These are phyloP conservation scores for Gracilaria gracilis DNA, from an alignment of 23 red algal genomes.

Conservation along the genomic window DNA sequence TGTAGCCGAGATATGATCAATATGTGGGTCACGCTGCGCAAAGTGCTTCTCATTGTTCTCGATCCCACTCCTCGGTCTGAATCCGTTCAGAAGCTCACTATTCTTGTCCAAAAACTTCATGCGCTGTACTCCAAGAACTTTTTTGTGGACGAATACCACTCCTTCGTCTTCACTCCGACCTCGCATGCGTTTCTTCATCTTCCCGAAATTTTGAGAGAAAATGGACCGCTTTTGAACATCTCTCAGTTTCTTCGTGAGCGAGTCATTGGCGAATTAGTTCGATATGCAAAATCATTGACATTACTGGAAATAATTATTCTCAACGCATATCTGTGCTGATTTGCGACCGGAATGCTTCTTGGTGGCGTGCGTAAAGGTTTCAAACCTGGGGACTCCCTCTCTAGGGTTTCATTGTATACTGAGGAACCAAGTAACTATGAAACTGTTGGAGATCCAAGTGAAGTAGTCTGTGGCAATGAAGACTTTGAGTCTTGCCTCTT, in stretches of 20 bases:
- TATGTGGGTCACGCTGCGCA: conserved; percentile 1
- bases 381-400: not conserved
- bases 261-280: no score
- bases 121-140: not conserved
- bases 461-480: no score
- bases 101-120: no score
- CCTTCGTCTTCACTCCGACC: conserved; percentile 13
- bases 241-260: no score
- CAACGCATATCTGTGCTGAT: not conserved
- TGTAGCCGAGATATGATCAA: not conserved
- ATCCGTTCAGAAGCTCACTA: no score
- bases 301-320: conserved; percentile 11
- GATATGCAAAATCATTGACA: no score
- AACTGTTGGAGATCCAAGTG: no score
- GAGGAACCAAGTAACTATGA: no score
- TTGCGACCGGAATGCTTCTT: conserved; percentile 4
- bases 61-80: not conserved
- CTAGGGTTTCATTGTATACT: no score
- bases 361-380: not conserved
- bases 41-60: not conserved
- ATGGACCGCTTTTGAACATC: not conserved
- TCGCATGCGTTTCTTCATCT: conserved; percentile 25
- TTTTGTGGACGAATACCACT: not conserved
- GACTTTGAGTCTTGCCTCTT: no score
- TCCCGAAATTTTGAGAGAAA: conserved; percentile 6